Evolutionary conservation across 331 rosid genomes (phyloP).

Genomic region (Acacia concinna): DNA sequence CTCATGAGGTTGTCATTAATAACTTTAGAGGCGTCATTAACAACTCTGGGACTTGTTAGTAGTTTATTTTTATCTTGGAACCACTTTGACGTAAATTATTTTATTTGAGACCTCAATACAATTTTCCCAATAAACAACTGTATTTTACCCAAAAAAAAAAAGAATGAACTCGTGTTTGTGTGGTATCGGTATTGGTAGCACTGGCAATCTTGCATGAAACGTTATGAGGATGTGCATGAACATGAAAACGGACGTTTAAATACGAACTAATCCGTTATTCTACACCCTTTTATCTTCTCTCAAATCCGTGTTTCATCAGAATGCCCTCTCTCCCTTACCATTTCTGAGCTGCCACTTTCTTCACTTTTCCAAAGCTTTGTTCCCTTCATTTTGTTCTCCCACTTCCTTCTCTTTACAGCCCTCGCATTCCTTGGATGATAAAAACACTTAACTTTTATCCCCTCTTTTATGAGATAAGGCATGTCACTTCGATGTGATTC

Average conservation of each 20-base stretch:
- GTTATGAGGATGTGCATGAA: background rate
- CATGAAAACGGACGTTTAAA: background rate
- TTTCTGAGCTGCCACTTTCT: conserved; percentile 12
- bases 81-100: too few relatives aligned
- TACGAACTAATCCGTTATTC: conserved; percentile 19
- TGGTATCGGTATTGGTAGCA: background rate
- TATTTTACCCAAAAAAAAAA: too few relatives aligned
- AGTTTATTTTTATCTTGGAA: too few relatives aligned
- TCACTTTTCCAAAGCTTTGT: background rate
- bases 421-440: background rate
- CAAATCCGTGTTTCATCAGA: conserved; percentile 33
- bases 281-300: background rate
- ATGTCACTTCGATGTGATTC: conserved; percentile 28
- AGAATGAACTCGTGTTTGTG: background rate
- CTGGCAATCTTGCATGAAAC: background rate
- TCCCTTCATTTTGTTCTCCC: background rate
- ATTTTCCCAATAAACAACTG: too few relatives aligned
- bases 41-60: too few relatives aligned
- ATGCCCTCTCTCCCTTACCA: background rate
- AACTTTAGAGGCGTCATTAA: too few relatives aligned
- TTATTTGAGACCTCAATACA: too few relatives aligned
- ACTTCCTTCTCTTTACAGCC: background rate
- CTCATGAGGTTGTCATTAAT: too few relatives aligned
- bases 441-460: background rate
- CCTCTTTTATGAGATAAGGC: background rate